phyloP scores from a whole-genome alignment of 371 early-diverging fungal genomes.

The Mucor irregularis region DNA sequence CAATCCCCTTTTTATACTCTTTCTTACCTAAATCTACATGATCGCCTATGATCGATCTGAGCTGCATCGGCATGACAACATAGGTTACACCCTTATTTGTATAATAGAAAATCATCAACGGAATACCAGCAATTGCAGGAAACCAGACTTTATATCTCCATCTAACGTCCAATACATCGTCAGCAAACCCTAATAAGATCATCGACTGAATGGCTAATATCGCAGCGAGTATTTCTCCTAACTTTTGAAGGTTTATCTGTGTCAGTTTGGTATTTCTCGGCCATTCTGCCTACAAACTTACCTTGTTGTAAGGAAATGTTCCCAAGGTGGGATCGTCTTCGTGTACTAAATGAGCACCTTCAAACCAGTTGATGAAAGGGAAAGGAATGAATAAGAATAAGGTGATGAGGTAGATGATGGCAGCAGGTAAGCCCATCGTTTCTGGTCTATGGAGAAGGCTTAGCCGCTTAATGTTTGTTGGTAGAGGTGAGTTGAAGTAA shows the following conservation, averaged over 20 bases:
- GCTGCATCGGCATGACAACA: constrained; percentile 82
- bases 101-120: constrained; percentile 92
- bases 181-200: constrained; percentile 97
- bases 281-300: constrained; percentile 17
- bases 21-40: constrained; percentile 78
- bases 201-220: constrained; percentile 89
- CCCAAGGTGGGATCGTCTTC: constrained; percentile 43
- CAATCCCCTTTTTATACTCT: background rate
- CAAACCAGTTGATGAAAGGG: constrained; percentile 85
- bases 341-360: constrained; percentile 38
- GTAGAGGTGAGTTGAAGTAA: too few species aligned
- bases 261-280: too few species aligned
- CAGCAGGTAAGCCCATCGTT: constrained; percentile 48
- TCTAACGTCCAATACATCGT: constrained; percentile 95
- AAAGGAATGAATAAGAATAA: constrained; percentile 92
- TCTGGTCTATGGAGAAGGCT: constrained; percentile 30
- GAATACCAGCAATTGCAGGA: constrained; percentile 92
- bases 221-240: constrained; percentile 87
- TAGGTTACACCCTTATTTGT: constrained; percentile 87
- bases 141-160: constrained; percentile 97
- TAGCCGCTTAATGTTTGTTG: background rate
- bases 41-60: constrained; percentile 72
- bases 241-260: constrained; percentile 48
- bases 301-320: constrained; percentile 74
- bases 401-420: constrained; percentile 77